Conservation (phyloP, 2,329 filamentous ascomycete genomes). For the Paecilomyces dactylethromorphus region DNA sequence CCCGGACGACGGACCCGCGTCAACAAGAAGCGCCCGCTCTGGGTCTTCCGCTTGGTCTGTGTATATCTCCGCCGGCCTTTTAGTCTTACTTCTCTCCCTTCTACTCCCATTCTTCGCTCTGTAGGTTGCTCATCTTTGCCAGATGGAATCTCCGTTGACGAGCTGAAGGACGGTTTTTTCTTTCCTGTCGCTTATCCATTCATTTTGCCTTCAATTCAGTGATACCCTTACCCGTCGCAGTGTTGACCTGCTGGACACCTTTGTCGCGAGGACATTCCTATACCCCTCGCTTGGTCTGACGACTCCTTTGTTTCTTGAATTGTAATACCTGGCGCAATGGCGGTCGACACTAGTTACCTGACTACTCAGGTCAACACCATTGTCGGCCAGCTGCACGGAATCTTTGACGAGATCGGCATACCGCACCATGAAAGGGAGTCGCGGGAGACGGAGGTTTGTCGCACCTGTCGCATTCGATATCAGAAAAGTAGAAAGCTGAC, state of each 20-base stretch:
- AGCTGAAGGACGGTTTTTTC: background rate
- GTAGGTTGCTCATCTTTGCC: background rate
- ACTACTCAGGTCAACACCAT: conserved; percentile 93
- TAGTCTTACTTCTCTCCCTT: background rate
- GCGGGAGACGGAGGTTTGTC: conserved; percentile 76
- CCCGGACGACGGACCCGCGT: conserved; percentile 20
- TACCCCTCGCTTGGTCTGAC: background rate
- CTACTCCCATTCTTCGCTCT: background rate
- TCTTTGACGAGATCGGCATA: conserved; percentile 98
- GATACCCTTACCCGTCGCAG: background rate
- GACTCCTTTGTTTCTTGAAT: conserved; percentile 2
- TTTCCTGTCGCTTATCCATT: background rate
- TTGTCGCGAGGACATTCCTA: background rate
- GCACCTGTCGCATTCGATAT: conserved; percentile 2
- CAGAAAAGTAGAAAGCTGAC: conserved; percentile 9
- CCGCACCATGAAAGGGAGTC: conserved; percentile 84
- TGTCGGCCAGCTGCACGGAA: conserved; percentile 82
- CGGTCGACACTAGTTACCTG: conserved; percentile 86
- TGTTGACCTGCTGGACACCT: background rate
- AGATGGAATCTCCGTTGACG: background rate
- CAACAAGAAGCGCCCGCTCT: conserved; percentile 20
- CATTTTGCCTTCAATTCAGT: background rate
- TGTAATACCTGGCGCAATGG: conserved; percentile 20
- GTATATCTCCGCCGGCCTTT: background rate
- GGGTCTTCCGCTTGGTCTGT: background rate